Conservation (phyloP, 2,329 filamentous ascomycete species). For the Ascochyta pisi region DNA sequence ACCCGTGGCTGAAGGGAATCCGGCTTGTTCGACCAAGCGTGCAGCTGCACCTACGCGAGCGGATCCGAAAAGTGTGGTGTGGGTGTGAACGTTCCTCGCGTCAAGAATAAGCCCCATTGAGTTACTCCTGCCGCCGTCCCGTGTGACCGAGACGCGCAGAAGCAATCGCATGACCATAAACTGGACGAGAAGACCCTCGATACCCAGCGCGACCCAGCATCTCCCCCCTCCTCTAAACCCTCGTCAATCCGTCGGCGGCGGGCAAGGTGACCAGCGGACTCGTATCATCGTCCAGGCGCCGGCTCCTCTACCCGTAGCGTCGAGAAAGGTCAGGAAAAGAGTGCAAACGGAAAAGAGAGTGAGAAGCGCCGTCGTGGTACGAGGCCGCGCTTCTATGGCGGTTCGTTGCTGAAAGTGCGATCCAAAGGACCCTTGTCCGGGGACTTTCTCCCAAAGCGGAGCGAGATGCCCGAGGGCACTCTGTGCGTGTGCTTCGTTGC, state of each 20-base stretch:
- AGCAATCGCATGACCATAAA: constrained; percentile 98
- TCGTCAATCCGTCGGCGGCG: constrained; percentile 26
- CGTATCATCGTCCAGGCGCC: constrained; percentile 81
- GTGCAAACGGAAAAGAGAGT: constrained; percentile 62
- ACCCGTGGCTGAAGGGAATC: constrained; percentile 59
- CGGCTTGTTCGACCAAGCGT: constrained; percentile 74
- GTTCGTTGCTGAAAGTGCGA: constrained; percentile 89
- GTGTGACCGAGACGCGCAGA: constrained; percentile 46
- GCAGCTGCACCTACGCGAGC: constrained; percentile 46
- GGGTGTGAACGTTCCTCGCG: constrained; percentile 77
- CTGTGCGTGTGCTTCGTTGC: constrained; percentile 98
- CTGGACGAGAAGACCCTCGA: constrained; percentile 80
- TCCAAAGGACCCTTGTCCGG: constrained; percentile 76
- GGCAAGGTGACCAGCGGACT: constrained; percentile 68
- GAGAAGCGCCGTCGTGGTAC: constrained; percentile 54
- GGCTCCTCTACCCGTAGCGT: constrained; percentile 52
- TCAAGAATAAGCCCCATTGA: constrained; percentile 99
- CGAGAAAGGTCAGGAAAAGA: constrained; percentile 46
- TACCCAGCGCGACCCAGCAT: constrained; percentile 40
- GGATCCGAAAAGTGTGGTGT: constrained; percentile 55
- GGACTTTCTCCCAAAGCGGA: constrained; percentile 99
- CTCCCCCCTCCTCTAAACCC: constrained; percentile 44
- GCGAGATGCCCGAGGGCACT: constrained; percentile 49
- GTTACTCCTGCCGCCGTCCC: constrained; percentile 69
- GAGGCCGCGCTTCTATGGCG: constrained; percentile 99